Percentiles rank a stretch among this genome's conserved stretches.
phyloP scores from a whole-genome alignment of 2,329 filamentous ascomycete species.

The Golovinomyces cichoracearum region DNA sequence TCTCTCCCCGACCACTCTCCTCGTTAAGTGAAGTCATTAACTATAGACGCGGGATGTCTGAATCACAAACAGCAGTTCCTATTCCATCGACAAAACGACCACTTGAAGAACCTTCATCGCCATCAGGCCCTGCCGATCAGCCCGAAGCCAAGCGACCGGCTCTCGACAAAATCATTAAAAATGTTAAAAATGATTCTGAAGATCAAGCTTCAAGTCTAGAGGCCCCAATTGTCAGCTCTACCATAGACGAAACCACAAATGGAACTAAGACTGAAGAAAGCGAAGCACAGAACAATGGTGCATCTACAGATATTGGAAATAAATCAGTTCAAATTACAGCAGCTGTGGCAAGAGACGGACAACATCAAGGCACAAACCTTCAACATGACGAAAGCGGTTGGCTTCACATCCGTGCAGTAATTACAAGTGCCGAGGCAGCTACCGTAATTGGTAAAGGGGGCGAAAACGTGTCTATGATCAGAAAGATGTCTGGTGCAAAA shows the following conservation, averaged over 20 bases:
- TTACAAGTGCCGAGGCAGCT: constrained; percentile 88
- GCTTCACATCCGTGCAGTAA: constrained; percentile 92
- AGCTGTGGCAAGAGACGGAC: constrained; percentile 16
- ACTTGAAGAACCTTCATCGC: constrained; percentile 87
- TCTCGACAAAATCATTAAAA: constrained; percentile 65
- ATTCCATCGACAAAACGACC: constrained; percentile 68
- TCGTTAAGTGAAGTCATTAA: constrained; percentile 18
- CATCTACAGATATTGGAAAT: constrained; percentile 32
- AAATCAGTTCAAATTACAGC: constrained; percentile 27
- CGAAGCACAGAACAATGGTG: constrained; percentile 40
- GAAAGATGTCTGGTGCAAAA: constrained; percentile 82
- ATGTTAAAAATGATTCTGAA: constrained; percentile 22
- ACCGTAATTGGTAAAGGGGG: constrained; percentile 97
- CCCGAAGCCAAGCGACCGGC: constrained; percentile 93
- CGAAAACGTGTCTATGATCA: constrained; percentile 94
- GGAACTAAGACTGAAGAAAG: constrained; percentile 24
- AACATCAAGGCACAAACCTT: constrained; percentile 20
- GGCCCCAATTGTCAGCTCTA: constrained; percentile 20
- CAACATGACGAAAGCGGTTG: constrained; percentile 75
- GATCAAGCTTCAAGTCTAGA: constrained; percentile 17
- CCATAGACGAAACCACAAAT: constrained; percentile 21
- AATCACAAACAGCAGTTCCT: constrained; percentile 33
- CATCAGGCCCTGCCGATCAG: constrained; percentile 70
- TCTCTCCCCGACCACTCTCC: constrained; percentile 19
- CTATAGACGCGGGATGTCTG: constrained; percentile 38